phyloP scores from a whole-genome alignment of 1,139 yeast genomes.

The Sugiyamaella pinicola region DNA sequence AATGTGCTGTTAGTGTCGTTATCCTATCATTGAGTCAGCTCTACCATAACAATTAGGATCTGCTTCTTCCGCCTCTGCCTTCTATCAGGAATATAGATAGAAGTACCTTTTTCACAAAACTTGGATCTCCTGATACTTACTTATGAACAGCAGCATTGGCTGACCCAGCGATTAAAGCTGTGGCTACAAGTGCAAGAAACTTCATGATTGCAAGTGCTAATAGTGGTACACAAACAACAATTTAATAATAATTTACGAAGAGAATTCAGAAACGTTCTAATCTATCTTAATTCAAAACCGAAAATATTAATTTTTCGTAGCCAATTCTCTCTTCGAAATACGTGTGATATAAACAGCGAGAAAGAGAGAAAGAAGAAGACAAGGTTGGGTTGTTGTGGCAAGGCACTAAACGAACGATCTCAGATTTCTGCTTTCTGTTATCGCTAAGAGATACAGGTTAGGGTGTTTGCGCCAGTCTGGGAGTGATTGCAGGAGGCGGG shows the following conservation, averaged over 20 bases:
- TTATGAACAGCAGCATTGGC: constrained; percentile 53
- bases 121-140: constrained; percentile 32
- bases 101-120: no score
- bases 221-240: background rate
- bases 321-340: background rate
- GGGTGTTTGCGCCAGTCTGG: constrained; percentile 1
- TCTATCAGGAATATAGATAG: no score
- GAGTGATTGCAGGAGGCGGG: background rate
- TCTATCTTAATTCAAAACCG: background rate
- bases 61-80: background rate
- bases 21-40: background rate
- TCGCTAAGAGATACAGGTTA: constrained; percentile 13
- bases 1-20: background rate
- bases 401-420: constrained; percentile 14
- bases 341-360: background rate
- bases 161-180: constrained; percentile 41
- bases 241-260: background rate
- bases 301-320: background rate
- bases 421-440: constrained; percentile 18
- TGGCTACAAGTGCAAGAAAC: constrained; percentile 50
- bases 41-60: constrained; percentile 6
- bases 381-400: constrained; percentile 8
- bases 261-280: background rate
- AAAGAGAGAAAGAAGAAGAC: background rate
- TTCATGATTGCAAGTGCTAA: constrained; percentile 26